Percentiles rank a stretch among this genome's conserved stretches.
These are phyloP conservation scores for Mycena rosella DNA, from an alignment of 768 basidiomycete genomes.

Conservation along the genomic window DNA sequence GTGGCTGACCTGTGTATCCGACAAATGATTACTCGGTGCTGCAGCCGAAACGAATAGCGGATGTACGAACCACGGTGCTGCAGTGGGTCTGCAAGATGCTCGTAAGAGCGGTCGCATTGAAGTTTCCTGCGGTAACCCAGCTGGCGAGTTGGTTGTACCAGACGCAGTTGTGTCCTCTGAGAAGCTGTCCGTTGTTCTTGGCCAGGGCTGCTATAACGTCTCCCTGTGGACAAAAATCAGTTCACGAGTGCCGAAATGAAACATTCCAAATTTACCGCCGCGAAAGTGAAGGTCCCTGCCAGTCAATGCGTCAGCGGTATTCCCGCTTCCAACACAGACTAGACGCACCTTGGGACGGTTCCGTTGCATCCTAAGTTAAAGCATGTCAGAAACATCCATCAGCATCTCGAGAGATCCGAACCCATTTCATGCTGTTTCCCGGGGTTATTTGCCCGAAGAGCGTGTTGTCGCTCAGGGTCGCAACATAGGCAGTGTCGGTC, in stretches of 20 bases:
- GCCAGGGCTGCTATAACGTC: conserved; percentile 61
- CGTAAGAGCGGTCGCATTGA: conserved; percentile 56
- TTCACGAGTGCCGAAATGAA: background rate
- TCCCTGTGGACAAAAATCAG: conserved; percentile 31
- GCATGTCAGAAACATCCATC: background rate
- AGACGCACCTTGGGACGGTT: conserved; percentile 58
- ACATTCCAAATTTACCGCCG: conserved; percentile 36
- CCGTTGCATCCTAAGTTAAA: conserved; percentile 62
- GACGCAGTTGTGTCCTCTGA: conserved; percentile 63
- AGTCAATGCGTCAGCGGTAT: background rate
- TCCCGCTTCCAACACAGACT: conserved; percentile 36
- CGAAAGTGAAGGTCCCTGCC: conserved; percentile 56
- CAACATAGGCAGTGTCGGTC: conserved; percentile 51
- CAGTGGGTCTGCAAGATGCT: conserved; percentile 64
- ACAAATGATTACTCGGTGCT: background rate
- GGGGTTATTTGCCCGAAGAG: conserved; percentile 61
- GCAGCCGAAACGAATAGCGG: background rate
- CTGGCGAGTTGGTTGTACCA: conserved; percentile 67
- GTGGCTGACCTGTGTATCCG: conserved; percentile 44
- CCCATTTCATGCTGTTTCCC: conserved; percentile 69
- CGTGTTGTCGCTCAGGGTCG: conserved; percentile 50
- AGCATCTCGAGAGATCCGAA: conserved; percentile 33
- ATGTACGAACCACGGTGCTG: conserved; percentile 53
- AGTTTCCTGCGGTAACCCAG: conserved; percentile 61
- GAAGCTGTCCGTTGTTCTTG: conserved; percentile 58